Evolutionary conservation across 805 yeast species (phyloP).

Genomic region (Hanseniaspora singularis): DNA sequence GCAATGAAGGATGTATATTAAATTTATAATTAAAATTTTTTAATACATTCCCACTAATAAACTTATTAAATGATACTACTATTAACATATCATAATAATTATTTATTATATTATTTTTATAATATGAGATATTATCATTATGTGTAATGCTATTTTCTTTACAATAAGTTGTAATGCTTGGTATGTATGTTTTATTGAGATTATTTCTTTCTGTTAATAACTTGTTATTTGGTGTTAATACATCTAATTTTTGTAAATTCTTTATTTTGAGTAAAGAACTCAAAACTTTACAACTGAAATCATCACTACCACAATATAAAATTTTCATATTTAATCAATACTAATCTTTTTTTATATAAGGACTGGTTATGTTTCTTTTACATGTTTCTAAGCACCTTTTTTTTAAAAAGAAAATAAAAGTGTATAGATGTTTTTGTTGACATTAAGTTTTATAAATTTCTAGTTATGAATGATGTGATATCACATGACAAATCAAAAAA

Average conservation of each 20-base stretch:
- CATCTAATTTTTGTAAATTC: conserved; percentile 25
- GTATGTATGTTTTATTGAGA: background rate
- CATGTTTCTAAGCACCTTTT: too few relatives aligned
- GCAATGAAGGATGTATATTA: conserved; percentile 83
- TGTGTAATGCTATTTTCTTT: conserved; percentile 18
- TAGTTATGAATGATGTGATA: too few relatives aligned
- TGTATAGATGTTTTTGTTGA: too few relatives aligned
- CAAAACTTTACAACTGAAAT: conserved; percentile 50
- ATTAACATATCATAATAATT: conserved; percentile 48
- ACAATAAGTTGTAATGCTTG: conserved; percentile 9
- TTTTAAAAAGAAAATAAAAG: too few relatives aligned
- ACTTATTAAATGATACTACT: conserved; percentile 84
- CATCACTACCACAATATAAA: conserved; percentile 72
- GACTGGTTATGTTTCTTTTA: too few relatives aligned
- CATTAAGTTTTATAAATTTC: too few relatives aligned
- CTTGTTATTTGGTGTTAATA: conserved; percentile 43
- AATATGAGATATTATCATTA: conserved; percentile 21
- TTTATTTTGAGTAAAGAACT: conserved; percentile 8
- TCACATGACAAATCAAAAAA: too few relatives aligned
- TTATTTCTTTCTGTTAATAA: conserved; percentile 20
- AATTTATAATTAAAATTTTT: conserved; percentile 43
- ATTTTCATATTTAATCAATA: conserved; percentile 24
- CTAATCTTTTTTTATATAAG: background rate
- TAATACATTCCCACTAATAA: conserved; percentile 59
- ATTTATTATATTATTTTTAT: conserved; percentile 16